Base-by-base conservation (phyloP, 495 filamentous ascomycete species). In the Penicillium macrosclerotiorum region DNA sequence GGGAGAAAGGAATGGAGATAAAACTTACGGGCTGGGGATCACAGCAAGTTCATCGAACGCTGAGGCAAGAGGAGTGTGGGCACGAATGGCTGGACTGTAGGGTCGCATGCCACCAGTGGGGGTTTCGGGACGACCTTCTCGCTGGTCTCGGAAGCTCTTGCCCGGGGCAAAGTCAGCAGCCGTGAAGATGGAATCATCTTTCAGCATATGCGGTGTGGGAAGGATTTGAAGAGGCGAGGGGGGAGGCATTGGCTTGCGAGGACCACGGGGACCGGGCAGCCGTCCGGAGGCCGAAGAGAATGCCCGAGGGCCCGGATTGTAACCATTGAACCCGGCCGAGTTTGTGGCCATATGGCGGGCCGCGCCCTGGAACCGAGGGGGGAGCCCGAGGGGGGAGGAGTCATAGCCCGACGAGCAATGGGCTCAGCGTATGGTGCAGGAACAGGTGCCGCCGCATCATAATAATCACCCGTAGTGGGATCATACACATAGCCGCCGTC, bases 381-480 rank as follows among this genome's bases (percentile, higher is more conserved):
- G 82, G 83, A 37, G 81, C 84, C 11, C 83, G 80, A 16, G 93
- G 91, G 13, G 93, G 94, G n/a, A 22, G 93, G 93, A 20, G 94
- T 97, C 93, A 98, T 98, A 32, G 93, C 94, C 49, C 93, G 86
- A 57, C 93, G 89, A 47, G 76, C 80, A 3, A 93, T 75, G 8
- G 89, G 89, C 63, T 96, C 81, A 11, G 90, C 86, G 51, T 83
- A 95, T 5, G 85, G 85, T 34, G 69, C 68, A 13, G 72, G 66
- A 23, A 42, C 45, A 17, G 51, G 56, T 18, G 55, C 41, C 13
- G 71, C 64, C 8, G 82, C 78, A 68, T 86, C 84, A 51, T 87
- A 79, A 52, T 89, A 94, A 19, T 81, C 76, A 51, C 88, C 89
- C 9, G 77, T 77, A 5, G 80, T 73, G 7, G 86, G 83, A 59